These are phyloP conservation scores for Microbotryum scabiosae DNA, from an alignment of 1,284 basidiomycete species.

Conservation along the genomic window DNA sequence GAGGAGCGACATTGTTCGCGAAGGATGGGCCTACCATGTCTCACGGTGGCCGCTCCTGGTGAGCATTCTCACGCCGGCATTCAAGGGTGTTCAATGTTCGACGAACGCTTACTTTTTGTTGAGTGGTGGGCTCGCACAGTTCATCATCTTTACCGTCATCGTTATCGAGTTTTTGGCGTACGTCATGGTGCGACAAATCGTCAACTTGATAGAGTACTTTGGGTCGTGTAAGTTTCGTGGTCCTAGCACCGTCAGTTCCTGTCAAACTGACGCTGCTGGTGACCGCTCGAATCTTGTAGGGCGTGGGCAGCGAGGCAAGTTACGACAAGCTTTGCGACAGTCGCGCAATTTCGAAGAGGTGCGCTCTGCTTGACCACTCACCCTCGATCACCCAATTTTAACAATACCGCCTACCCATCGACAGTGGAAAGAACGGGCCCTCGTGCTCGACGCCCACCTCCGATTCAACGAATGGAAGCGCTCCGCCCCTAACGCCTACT, in stretches of 20 bases:
- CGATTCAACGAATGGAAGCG: conserved; percentile 81
- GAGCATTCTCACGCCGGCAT: conserved; percentile 34
- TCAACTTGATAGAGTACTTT: conserved; percentile 86
- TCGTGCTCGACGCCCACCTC: conserved; percentile 65
- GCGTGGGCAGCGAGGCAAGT: conserved; percentile 70
- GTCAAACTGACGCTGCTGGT: background rate
- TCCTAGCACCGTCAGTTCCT: conserved; percentile 8
- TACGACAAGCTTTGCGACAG: conserved; percentile 64
- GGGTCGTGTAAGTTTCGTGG: conserved; percentile 60
- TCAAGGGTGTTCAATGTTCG: background rate
- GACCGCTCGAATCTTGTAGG: conserved; percentile 45
- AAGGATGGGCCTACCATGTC: conserved; percentile 71
- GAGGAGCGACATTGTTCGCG: conserved; percentile 41
- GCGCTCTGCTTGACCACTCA: background rate
- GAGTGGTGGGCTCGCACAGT: conserved; percentile 44
- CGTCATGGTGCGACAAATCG: conserved; percentile 77
- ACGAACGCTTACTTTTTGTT: too few species aligned
- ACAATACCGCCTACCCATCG: background rate
- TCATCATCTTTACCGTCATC: conserved; percentile 77
- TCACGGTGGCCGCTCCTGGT: conserved; percentile 85
- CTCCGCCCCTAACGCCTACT: conserved; percentile 71
- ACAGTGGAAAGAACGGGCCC: conserved; percentile 79
- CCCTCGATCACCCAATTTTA: background rate
- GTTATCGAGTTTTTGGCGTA: conserved; percentile 73
- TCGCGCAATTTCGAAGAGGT: conserved; percentile 58